phyloP scores from a whole-genome alignment of 225 moss, liverwort and hornwort genomes.

The Anthoceros angustus region DNA sequence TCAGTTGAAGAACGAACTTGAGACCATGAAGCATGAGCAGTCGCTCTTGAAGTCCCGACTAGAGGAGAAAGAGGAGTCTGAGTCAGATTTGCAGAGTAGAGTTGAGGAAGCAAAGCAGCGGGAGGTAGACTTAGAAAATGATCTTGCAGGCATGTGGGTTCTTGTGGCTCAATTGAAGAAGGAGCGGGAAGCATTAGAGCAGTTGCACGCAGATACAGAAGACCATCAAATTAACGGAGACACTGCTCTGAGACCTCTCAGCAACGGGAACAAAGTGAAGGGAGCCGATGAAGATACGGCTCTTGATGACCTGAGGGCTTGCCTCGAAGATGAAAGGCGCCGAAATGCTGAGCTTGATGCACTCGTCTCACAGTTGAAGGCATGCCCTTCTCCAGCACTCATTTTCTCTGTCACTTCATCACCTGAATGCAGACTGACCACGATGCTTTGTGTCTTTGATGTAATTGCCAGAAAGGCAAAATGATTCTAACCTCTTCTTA shows the following conservation, averaged over 20 bases:
- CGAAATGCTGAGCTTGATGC: slow-evolving; percentile 67
- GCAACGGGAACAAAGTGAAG: slow-evolving; percentile 25
- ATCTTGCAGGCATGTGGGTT: slow-evolving; percentile 97
- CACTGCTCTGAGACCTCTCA: slow-evolving; percentile 21
- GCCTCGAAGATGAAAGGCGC: slow-evolving; percentile 57
- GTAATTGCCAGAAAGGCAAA: too few relatives aligned
- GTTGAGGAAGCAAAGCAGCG: slow-evolving; percentile 63
- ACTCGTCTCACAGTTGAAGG: slow-evolving; percentile 64
- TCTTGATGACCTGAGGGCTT: slow-evolving; percentile 56
- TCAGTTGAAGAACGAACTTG: slow-evolving; percentile 45
- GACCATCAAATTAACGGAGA: slow-evolving; percentile 19
- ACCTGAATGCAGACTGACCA: background rate
- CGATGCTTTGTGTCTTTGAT: too few relatives aligned
- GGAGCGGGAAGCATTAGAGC: slow-evolving; percentile 38
- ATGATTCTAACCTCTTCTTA: too few relatives aligned
- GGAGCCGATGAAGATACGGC: slow-evolving; percentile 25
- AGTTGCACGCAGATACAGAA: slow-evolving; percentile 16
- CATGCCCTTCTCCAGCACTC: slow-evolving; percentile 17
- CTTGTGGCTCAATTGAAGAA: slow-evolving; percentile 79
- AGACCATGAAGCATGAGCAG: slow-evolving; percentile 39
- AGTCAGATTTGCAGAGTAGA: slow-evolving; percentile 42
- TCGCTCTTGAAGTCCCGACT: slow-evolving; percentile 35
- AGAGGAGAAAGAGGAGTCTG: slow-evolving; percentile 42
- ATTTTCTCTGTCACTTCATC: background rate
- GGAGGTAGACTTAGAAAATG: slow-evolving; percentile 70